phyloP scores from a whole-genome alignment of 257 asterid genomes.

The Solanum ossicruentum region DNA sequence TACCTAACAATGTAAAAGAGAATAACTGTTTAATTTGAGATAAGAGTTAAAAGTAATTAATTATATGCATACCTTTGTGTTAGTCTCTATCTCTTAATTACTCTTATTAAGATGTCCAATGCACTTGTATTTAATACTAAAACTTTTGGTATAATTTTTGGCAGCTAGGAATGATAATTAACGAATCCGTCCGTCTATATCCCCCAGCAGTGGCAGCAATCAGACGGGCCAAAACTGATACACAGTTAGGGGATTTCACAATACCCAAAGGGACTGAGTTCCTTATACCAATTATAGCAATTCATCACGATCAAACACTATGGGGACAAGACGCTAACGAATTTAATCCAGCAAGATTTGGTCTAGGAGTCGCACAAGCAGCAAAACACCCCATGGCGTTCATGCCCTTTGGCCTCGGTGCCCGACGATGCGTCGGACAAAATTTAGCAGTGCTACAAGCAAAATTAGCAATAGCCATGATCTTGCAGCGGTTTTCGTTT shows the following conservation, averaged over 20 bases:
- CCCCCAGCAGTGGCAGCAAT: slow-evolving; percentile 77
- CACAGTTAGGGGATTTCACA: slow-evolving; percentile 45
- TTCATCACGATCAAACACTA: slow-evolving; percentile 47
- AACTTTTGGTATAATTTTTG: neutral
- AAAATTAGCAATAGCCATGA: slow-evolving; percentile 60
- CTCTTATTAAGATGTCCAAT: neutral
- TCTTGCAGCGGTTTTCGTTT: slow-evolving; percentile 43
- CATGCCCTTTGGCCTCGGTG: slow-evolving; percentile 69
- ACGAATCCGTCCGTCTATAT: slow-evolving; percentile 55
- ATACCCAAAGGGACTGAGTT: slow-evolving; percentile 58
- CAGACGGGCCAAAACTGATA: slow-evolving; percentile 56
- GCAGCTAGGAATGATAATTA: slow-evolving; percentile 65
- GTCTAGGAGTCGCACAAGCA: slow-evolving; percentile 10
- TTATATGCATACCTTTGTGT: neutral
- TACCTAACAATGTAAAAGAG: neutral
- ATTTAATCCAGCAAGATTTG: slow-evolving; percentile 56
- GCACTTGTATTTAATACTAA: neutral
- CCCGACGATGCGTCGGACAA: slow-evolving; percentile 69
- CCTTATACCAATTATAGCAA: slow-evolving; percentile 64
- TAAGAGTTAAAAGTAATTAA: too few species aligned
- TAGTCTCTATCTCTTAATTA: neutral
- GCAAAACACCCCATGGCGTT: slow-evolving; percentile 17
- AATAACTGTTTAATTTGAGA: neutral
- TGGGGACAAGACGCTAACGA: slow-evolving; percentile 73
- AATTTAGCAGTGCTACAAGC: slow-evolving; percentile 69